A percentile compares a stretch with the other conserved stretches of the same genome.
Evolutionary conservation across 345 rosid genomes (phyloP).

Genomic region (Melastoma malabathricum): DNA sequence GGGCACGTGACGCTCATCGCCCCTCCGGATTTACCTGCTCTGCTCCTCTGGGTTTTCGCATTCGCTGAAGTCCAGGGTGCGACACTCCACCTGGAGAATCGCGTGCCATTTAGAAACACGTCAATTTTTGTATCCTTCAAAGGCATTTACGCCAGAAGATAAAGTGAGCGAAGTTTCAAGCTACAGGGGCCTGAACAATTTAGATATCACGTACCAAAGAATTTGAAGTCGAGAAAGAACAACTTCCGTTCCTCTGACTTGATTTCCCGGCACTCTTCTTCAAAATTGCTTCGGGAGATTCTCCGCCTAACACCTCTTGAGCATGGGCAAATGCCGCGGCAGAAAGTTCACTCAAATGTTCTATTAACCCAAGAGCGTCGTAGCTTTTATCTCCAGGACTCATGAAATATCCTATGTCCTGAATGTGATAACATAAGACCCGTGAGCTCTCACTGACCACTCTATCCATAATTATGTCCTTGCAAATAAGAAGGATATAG

Average conservation of each 20-base stretch:
- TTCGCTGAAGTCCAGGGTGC: constrained; percentile 83
- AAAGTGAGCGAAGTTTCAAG: too few relatives aligned
- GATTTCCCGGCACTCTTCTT: constrained; percentile 18
- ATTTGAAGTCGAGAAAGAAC: constrained; percentile 11
- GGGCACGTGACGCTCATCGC: constrained; percentile 42
- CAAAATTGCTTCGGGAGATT: constrained; percentile 44
- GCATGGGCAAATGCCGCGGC: constrained; percentile 91
- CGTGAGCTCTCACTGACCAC: too few relatives aligned
- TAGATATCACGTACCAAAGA: not conserved
- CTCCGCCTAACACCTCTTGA: constrained; percentile 71
- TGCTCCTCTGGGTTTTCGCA: constrained; percentile 68
- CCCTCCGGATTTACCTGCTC: constrained; percentile 24
- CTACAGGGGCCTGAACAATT: too few relatives aligned
- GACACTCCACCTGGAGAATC: constrained; percentile 59
- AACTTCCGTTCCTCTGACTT: constrained; percentile 21
- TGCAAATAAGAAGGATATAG: not conserved
- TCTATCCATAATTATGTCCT: not conserved
- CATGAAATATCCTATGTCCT: constrained; percentile 84
- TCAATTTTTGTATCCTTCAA: too few relatives aligned
- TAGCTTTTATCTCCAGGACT: constrained; percentile 86
- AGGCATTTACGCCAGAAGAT: too few relatives aligned
- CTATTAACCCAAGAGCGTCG: constrained; percentile 86
- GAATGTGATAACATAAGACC: constrained; percentile 7
- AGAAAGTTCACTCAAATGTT: constrained; percentile 72
- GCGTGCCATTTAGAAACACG: too few relatives aligned